Evolutionary conservation across 192 early-diverging fungal species (phyloP), one percentile per base, ranked within the genome.

Genomic region (Podila clonocystis): DNA sequence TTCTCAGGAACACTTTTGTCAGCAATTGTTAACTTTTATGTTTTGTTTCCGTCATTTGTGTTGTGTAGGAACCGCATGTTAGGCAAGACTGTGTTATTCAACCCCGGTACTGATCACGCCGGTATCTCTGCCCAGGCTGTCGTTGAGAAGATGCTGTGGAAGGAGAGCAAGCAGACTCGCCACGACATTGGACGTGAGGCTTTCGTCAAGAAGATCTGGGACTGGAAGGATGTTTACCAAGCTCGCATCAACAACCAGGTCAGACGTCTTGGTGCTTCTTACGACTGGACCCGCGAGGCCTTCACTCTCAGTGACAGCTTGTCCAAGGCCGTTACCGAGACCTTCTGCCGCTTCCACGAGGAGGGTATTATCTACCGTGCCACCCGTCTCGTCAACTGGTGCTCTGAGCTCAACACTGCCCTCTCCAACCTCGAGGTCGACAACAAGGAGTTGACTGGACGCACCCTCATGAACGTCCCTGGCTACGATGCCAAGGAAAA

Each of bases 311-410:
- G 98, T 80, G 89, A 89, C 72, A 89, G 89, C 67, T 72, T 95
- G 48, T 89, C 89, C 49, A 90, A 89, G 38, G 97, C 98, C 58
- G 97, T 98, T 7, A 87, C 85, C 34, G 98, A 99, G 85, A 94
- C 96, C 1, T 99, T 99, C 87, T 93, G 96, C 65, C 90, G 94
- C 52, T 83, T 99, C 70, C 95, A 97, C 84, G 92, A 97, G 52
- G 96, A 98, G 63, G 97, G 97, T 22, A 91, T 94, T 63, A 96
- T 99, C 84, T 98, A 97, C 80, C 93, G 98, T 70, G 94, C 93
- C n/a, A 98, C 93, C 70, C 91, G 96, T 61, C 91, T 99, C 59
- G 95, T 99, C 77, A 98, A 98, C 87, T 99, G 98, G 98, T 97
- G 96, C 90, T 95, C 96, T 12, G 88, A 90, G 62, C 89, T 99